Evolutionary conservation across 192 early-diverging fungal genomes (phyloP), one percentile per base, ranked within the genome.

Genomic region (Entomortierella chlamydospora): DNA sequence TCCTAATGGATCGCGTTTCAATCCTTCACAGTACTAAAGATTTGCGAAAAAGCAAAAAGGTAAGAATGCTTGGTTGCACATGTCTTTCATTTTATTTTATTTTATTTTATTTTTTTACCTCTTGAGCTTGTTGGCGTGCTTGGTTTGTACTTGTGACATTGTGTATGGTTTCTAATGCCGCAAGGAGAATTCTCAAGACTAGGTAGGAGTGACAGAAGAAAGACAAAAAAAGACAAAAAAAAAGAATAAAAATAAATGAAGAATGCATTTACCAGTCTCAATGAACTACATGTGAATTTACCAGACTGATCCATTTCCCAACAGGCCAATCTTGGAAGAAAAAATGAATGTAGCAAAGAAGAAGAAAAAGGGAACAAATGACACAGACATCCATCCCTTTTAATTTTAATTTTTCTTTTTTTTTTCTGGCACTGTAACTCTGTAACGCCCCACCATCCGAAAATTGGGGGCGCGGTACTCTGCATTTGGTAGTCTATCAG

Each of bases 81-180:
- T n/a, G n/a, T n/a, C n/a, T n/a, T n/a, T n/a, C n/a, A n/a, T n/a
- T n/a, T n/a, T n/a, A n/a, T n/a, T n/a, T n/a, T n/a, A n/a, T n/a
- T n/a, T n/a, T n/a, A n/a, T n/a, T n/a, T 43, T 8, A 7, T 57
- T 25, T 54, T n/a, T 62, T 25, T 82, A 86, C 88, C 60, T 83
- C 60, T 28, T 86, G 67, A 0, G 88, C 88, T 43, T 70, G 58
- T 22, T 68, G 71, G 15, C 88, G 85, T 3, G 68, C 59, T 30
- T 84, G 64, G 39, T 86, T 80, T 15, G 85, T 64, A 15, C 71
- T 68, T 5, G 69, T 13, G 7, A 74, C 79, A 61, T 83, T 81
- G 70, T 87, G 83, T 26, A 89, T 89, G 31, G 69, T 73, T 15
- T 83, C 76, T 41, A 88, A 63, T 10, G 87, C 85, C 6, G 74